Evolutionary conservation across 345 rosid species (phyloP).

Genomic region (Lumnitzera littorea): DNA sequence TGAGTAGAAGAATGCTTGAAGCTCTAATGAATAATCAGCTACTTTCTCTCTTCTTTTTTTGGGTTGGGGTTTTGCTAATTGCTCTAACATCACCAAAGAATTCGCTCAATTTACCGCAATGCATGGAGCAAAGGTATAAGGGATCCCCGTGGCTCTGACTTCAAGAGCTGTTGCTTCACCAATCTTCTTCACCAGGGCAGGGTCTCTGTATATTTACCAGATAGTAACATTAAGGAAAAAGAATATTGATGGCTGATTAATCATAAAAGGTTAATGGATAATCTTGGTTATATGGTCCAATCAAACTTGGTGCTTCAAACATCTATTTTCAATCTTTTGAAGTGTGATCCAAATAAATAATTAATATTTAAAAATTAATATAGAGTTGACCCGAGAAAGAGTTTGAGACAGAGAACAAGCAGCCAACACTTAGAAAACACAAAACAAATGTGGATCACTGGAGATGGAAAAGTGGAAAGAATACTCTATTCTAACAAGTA

Average conservation of each 20-base stretch:
- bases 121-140: slow-evolving; percentile 91
- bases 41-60: neutral
- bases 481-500: neutral
- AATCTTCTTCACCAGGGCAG: slow-evolving; percentile 73
- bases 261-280: neutral
- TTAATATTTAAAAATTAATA: too few species aligned
- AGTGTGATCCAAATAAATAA: too few species aligned
- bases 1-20: neutral
- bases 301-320: too few species aligned
- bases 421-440: too few species aligned
- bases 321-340: too few species aligned
- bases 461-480: too few species aligned
- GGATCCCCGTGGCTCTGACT: slow-evolving; percentile 96
- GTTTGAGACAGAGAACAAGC: too few species aligned
- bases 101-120: slow-evolving; percentile 54
- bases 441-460: too few species aligned
- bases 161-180: slow-evolving; percentile 98
- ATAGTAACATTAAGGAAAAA: too few species aligned
- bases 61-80: neutral
- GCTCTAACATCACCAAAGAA: neutral
- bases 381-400: too few species aligned
- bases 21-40: neutral
- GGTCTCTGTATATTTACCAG: slow-evolving; percentile 48
- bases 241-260: neutral
- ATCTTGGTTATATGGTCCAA: neutral